Evolutionary conservation across 2,329 filamentous ascomycete genomes (phyloP), one percentile per base, ranked within the genome.

Genomic region (Diaporthe batatas): DNA sequence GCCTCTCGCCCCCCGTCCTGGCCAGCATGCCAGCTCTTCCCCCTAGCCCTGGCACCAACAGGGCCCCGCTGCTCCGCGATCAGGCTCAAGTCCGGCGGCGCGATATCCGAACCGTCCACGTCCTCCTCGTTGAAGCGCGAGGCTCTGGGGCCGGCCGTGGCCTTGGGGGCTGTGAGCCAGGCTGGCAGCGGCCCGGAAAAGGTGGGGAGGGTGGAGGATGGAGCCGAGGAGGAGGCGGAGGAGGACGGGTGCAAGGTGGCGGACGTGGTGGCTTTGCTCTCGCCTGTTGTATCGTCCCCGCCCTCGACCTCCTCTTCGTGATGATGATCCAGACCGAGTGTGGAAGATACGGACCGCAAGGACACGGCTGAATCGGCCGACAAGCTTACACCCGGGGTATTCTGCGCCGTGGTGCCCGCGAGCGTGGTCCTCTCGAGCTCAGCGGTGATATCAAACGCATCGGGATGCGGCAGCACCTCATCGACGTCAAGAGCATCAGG

Each of bases 221-320:
- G n/a, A n/a, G 44, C 7, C 18, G 29, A 2, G 5, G 18, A n/a
- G 42, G 32, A 23, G 7, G 44, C 8, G 29, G 29, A 29, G 29
- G 29, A 29, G 18, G 42, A 36, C 16, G 42, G 16, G 6, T 16
- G 4, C 16, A 6, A 16, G 16, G 47, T 23, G n/a, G n/a, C 47
- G 6, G 23, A 2, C 8, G 29, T 7, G 29, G 25, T 3, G 1
- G 2, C 3, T 29, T 29, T 21, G 42, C 10, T 3, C 0, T 23
- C 36, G 10, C 4, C 11, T 2, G 6, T 23, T n/a, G n/a, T n/a
- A 32, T 39, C 14, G 6, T 32, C 44, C 23, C 12, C 34, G n/a
- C 18, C 32, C 21, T 36, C 32, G 18, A 2, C 44, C 8, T 8
- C 34, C 7, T 18, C 47, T 16, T 39, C 34, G 59, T 6, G 21